Evolutionary conservation across 257 asterid species (phyloP).

Genomic region (Mentha longifolia): DNA sequence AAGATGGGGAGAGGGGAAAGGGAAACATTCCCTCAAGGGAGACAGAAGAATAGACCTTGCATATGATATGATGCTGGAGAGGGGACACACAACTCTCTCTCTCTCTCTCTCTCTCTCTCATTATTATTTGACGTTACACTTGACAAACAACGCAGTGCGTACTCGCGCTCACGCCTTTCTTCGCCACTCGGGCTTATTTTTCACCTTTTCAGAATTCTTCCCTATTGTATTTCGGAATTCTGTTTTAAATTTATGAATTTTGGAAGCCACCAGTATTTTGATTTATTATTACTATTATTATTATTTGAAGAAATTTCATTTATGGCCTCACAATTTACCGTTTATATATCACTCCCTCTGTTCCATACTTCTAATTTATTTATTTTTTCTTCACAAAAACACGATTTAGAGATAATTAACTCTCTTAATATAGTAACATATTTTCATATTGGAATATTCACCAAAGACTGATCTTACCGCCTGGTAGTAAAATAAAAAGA

Average conservation of each 20-base stretch:
- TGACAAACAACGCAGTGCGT: conserved; percentile 1
- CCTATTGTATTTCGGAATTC: not conserved
- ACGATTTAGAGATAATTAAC: too few species aligned
- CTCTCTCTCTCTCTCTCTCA: too few species aligned
- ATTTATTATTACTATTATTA: too few species aligned
- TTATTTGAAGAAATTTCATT: too few species aligned
- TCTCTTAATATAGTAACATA: too few species aligned
- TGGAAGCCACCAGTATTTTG: not conserved
- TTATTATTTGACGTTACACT: conserved; percentile 14
- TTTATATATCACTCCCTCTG: too few species aligned
- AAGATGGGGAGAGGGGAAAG: not conserved
- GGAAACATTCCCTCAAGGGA: conserved; percentile 27
- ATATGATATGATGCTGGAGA: conserved; percentile 25
- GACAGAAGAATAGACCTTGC: conserved; percentile 11
- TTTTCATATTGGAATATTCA: too few species aligned
- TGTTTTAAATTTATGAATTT: not conserved
- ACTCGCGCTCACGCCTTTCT: conserved; percentile 32
- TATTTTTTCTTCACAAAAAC: too few species aligned
- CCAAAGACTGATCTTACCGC: too few species aligned
- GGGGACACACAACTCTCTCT: conserved; percentile 32
- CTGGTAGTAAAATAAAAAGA: too few species aligned
- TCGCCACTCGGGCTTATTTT: not conserved
- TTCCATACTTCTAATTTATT: too few species aligned
- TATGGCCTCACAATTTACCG: too few species aligned
- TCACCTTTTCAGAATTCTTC: not conserved